Conservation (phyloP, 83 land plant species). For the Picea abies region DNA sequence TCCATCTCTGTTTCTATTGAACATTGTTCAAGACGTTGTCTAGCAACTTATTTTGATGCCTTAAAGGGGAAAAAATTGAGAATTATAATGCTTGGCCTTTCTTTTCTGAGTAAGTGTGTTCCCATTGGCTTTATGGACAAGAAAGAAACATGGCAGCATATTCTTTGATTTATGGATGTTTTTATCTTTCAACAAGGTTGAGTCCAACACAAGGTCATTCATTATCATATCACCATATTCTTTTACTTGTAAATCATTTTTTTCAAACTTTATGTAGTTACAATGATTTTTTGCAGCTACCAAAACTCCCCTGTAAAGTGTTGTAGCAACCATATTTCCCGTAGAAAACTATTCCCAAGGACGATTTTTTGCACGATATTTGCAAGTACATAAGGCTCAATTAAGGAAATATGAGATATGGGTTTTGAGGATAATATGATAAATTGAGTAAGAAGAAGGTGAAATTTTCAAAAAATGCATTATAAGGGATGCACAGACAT, state of each 20-base stretch:
- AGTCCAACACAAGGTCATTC: background rate
- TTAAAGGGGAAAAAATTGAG: background rate
- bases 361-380: too few species aligned
- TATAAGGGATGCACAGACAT: too few species aligned
- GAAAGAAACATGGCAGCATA: background rate
- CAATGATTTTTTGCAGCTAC: too few species aligned
- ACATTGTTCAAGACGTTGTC: background rate
- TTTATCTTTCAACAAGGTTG: background rate
- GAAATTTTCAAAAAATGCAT: too few species aligned
- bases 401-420: too few species aligned
- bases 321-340: too few species aligned
- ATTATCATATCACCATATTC: background rate
- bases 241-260: constrained; percentile 11
- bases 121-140: background rate
- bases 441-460: too few species aligned
- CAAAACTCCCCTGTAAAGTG: too few species aligned
- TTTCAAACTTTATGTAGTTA: too few species aligned
- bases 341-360: too few species aligned
- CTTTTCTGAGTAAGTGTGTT: background rate
- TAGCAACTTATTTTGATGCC: background rate
- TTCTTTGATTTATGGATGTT: background rate
- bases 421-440: too few species aligned
- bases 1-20: background rate
- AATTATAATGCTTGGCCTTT: background rate
- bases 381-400: too few species aligned